Base-by-base conservation (phyloP, 2,329 filamentous ascomycete genomes). In the Proliferodiscus dingleyae region DNA sequence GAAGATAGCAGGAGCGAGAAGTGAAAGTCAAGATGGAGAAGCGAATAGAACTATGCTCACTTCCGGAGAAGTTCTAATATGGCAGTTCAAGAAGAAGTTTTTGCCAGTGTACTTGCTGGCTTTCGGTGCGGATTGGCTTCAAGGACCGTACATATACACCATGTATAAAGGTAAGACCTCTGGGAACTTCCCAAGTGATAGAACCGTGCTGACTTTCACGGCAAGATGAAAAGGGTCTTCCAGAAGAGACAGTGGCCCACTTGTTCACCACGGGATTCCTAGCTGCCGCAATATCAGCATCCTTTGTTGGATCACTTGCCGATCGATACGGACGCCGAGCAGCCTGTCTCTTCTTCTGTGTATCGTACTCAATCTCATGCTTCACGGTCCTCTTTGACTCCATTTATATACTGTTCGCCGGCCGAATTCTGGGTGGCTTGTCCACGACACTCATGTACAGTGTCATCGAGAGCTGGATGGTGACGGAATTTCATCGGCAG, bases 401-500 rank as follows among this genome's bases (percentile, higher is more conserved):
- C 19, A 50, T 71, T 2, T 55, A 59, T 5, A 43, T 78, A 15
- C 64, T 82, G 8, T 71, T 78, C 43, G 43, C 67, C 0, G 77
- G 78, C 8, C 67, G 77, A 34, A 60, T 75, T 1, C 67, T 80
- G 2, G 76, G 74, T 18, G 78, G 78, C 2, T 49, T 81, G 34
- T 72, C 71, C 15, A 75, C 76, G 28, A 78, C 75, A 16, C 62
- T 81, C 32, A 66, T 81, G 22, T 81, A 76, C 65, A 78, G 71
- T 34, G 74, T 72, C 2, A 80, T 80, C 52, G 77, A 82, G 59
- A 77, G 73, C 53, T 81, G 77, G 77, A 75, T 81, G 67, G 71
- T 81, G 21, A 71, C 73, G 37, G 77, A 80, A 51, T 80, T 71
- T 52, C 71, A 75, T 41, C 60, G 65, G 24, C 61, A 69, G 26